Evolutionary conservation across 2,329 filamentous ascomycete species (phyloP).

Genomic region (Periconia sp.): DNA sequence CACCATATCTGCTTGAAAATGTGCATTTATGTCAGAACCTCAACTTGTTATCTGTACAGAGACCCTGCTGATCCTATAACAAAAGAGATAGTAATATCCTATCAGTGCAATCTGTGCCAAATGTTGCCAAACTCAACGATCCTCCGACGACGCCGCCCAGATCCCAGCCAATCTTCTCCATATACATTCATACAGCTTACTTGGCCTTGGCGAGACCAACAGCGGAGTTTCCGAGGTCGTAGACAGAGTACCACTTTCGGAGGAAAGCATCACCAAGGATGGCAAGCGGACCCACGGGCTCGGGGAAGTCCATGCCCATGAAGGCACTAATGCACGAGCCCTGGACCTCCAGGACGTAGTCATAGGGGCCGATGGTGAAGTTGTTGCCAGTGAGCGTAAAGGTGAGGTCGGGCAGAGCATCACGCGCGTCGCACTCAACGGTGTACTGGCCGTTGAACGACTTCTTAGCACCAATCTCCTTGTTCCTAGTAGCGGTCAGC

Average conservation of each 20-base stretch:
- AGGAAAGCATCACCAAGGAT: conserved; percentile 89
- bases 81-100: conserved; percentile 8
- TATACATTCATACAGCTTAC: conserved; percentile 50
- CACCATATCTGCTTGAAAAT: background rate
- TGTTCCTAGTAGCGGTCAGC: conserved; percentile 64
- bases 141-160: conserved; percentile 7
- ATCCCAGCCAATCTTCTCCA: conserved; percentile 2
- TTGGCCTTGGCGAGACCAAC: conserved; percentile 90
- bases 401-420: conserved; percentile 84
- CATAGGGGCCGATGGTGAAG: conserved; percentile 85
- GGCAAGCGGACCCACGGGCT: conserved; percentile 86
- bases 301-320: conserved; percentile 89
- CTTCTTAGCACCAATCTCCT: conserved; percentile 98
- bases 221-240: conserved; percentile 87
- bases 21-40: background rate
- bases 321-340: conserved; percentile 97
- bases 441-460: conserved; percentile 96
- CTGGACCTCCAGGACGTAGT: conserved; percentile 96
- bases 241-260: conserved; percentile 92
- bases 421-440: conserved; percentile 84
- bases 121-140: conserved; percentile 10
- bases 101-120: conserved; percentile 31
- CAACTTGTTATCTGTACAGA: conserved; percentile 15
- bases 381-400: conserved; percentile 91
- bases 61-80: background rate